Evolutionary conservation across 345 rosid genomes (phyloP).

Genomic region (Populus deltoides): DNA sequence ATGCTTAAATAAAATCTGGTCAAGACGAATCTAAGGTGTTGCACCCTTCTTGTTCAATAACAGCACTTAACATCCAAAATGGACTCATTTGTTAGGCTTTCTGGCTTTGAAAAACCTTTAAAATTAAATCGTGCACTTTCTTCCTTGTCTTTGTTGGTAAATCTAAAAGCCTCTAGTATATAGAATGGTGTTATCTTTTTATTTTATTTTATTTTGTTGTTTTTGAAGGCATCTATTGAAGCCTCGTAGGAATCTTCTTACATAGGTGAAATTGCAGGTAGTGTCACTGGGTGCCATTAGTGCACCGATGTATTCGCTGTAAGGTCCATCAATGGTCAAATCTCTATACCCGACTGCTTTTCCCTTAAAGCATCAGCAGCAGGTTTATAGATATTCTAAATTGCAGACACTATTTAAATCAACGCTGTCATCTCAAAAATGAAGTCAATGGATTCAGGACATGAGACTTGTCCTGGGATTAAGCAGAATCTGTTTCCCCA

Average conservation of each 20-base stretch:
- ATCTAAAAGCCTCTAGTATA: too few relatives aligned
- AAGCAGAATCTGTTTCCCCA: conserved; percentile 90
- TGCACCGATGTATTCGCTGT: conserved; percentile 81
- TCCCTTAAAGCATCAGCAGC: conserved; percentile 92
- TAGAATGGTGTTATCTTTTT: too few relatives aligned
- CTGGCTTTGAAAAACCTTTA: too few relatives aligned
- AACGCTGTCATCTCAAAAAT: neutral
- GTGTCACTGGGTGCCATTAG: conserved; percentile 86
- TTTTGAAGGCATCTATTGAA: too few relatives aligned
- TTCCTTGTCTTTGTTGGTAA: too few relatives aligned
- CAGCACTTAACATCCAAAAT: too few relatives aligned
- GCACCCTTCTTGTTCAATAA: too few relatives aligned
- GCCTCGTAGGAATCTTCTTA: neutral
- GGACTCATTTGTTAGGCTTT: too few relatives aligned
- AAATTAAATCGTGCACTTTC: too few relatives aligned
- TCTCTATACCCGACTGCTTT: conserved; percentile 79
- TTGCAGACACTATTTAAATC: neutral
- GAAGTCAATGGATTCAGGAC: conserved; percentile 49
- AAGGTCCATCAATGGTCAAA: conserved; percentile 85
- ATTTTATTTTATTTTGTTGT: too few relatives aligned
- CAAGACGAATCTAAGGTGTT: too few relatives aligned
- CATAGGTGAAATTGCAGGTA: conserved; percentile 46
- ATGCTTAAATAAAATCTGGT: too few relatives aligned
- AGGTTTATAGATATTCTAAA: conserved; percentile 47
- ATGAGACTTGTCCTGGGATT: conserved; percentile 80